These are phyloP conservation scores for Diddensiella santjacobensis DNA, from an alignment of 805 yeast species.

Conservation along the genomic window DNA sequence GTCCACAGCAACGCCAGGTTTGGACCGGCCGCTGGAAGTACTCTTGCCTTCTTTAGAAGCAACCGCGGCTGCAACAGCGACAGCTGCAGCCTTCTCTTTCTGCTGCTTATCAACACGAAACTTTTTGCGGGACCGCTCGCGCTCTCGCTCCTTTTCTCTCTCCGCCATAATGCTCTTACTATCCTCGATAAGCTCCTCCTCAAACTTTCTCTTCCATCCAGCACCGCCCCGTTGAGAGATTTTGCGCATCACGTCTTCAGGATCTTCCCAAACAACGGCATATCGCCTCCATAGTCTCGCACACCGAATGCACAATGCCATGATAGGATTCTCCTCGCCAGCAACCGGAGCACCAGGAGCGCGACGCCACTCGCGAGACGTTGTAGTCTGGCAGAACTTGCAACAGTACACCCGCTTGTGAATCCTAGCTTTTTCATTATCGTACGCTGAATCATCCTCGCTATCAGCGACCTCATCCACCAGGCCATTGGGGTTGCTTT, in stretches of 20 bases:
- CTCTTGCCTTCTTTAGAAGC: conserved; percentile 16
- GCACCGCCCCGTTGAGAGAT: conserved; percentile 42
- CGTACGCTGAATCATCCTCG: conserved; percentile 71
- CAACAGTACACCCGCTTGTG: conserved; percentile 51
- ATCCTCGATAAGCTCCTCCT: conserved; percentile 60
- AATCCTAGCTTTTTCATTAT: conserved; percentile 45
- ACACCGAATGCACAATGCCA: conserved; percentile 79
- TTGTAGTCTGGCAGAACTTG: conserved; percentile 61
- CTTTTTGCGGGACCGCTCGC: conserved; percentile 14
- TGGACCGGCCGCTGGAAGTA: background rate
- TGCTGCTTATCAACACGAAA: conserved; percentile 16
- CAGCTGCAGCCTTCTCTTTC: conserved; percentile 10
- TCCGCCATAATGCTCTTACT: conserved; percentile 30
- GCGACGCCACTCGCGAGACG: conserved; percentile 63
- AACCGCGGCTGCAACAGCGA: conserved; percentile 13
- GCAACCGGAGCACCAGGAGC: conserved; percentile 57
- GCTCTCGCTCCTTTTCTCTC: conserved; percentile 26
- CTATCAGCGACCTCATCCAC: conserved; percentile 56
- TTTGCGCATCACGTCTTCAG: conserved; percentile 58
- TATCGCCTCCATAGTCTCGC: conserved; percentile 90
- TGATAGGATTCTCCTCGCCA: conserved; percentile 36
- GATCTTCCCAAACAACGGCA: conserved; percentile 83
- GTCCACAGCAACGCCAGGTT: background rate
- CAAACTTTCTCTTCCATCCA: conserved; percentile 60
- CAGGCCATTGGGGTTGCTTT: conserved; percentile 27